Conservation (phyloP, 2,329 filamentous ascomycete genomes). For the Aschersonia sp. region DNA sequence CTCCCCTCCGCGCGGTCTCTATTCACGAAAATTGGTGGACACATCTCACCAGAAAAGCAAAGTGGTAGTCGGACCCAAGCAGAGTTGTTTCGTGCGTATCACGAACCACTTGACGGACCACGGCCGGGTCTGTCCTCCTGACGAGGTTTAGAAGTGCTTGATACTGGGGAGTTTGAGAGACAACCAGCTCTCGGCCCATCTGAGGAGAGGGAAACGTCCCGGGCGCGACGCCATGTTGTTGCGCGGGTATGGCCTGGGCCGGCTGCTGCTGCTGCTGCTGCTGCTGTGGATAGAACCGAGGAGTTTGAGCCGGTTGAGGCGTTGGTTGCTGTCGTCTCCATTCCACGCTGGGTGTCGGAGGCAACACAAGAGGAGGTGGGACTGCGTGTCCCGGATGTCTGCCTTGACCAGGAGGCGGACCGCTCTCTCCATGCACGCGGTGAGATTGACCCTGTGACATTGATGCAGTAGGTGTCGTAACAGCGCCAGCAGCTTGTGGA, state of each 20-base stretch:
- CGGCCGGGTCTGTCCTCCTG: conserved; percentile 23
- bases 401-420: background rate
- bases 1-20: background rate
- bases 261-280: no score
- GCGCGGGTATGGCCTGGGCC: no score
- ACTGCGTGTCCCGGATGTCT: background rate
- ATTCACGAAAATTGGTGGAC: background rate
- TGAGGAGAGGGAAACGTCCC: background rate
- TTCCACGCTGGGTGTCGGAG: no score
- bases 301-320: no score
- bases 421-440: background rate
- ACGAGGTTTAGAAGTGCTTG: conserved; percentile 15
- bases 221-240: no score
- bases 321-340: no score
- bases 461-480: background rate
- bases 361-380: no score
- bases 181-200: background rate
- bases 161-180: background rate
- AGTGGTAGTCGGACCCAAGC: conserved; percentile 35
- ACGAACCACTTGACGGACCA: conserved; percentile 32
- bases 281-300: no score
- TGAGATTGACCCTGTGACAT: background rate
- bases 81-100: conserved; percentile 37
- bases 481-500: conserved; percentile 2
- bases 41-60: conserved; percentile 33